Base-by-base conservation (phyloP, 108 stramenopile species). In the Hondaea fermentalgiana region DNA sequence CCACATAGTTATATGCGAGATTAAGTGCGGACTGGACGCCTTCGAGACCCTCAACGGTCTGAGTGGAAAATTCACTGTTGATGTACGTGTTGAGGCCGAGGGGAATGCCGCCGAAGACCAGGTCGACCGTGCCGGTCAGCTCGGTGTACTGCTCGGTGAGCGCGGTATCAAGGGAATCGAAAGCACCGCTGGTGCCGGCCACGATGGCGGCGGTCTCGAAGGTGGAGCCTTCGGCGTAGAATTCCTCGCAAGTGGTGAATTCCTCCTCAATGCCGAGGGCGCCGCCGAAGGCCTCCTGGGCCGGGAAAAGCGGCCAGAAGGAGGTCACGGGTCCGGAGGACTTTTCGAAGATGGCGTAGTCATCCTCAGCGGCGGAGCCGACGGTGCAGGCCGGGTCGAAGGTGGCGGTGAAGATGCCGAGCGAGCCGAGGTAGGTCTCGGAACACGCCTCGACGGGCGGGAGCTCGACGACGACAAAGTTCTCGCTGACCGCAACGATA, bases 391-490 rank as follows among this genome's bases (percentile, higher is more conserved):
- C 51, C 76, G 76, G 49, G 76, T 83, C 76, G 76, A 53, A 83
- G n/a, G 76, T 83, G 76, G 76, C 76, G 76, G 76, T 83, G 76
- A 21, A 83, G 49, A 83, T n/a, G 8, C 76, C 76, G 51, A 83
- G 76, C 19, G 6, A 45, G 12, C 76, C 76, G n/a, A 83, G n/a
- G 45, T n/a, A 53, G n/a, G 44, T 28, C 49, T 83, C 76, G 4
- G 76, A 83, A 4, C 51, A 83, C 19, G 19, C 51, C n/a, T 83
- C 76, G 76, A 47, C 4, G 45, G 51, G 45, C 43, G 64, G 64
- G 8, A 83, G 76, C 4, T 53, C 76, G 28, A 83, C 76, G 51
- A 47, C 49, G 49, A 83, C 76, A 17, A 47, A 83, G 28, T 83
- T 53, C 28, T 83, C 76, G 76, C 45, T 47, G 17, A 83, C 51